A percentile compares a stretch with the other conserved stretches of the same genome.
phyloP scores from a whole-genome alignment of 73 alveolate genomes.

The Paramecium sexaurelia region DNA sequence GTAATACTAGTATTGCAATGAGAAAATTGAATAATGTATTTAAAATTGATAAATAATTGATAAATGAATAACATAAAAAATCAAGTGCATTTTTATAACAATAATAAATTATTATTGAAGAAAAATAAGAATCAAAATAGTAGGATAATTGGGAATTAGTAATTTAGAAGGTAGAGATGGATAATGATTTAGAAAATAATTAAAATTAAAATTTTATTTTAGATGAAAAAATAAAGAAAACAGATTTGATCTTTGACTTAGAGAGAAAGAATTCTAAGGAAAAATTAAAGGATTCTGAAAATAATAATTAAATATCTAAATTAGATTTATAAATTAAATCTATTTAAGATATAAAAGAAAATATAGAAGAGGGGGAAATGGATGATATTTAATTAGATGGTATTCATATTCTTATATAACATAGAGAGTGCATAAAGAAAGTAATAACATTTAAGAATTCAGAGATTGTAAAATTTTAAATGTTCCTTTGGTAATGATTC shows the following conservation, averaged over 20 bases:
- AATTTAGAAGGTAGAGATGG: neutral
- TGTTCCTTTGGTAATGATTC: conserved; percentile 33
- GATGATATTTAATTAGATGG: neutral
- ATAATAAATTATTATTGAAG: neutral
- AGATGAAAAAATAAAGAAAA: neutral
- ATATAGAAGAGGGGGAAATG: neutral
- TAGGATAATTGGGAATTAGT: conserved; percentile 23
- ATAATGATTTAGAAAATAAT: neutral
- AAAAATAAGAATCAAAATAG: neutral
- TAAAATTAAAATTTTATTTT: neutral
- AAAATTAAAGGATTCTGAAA: neutral
- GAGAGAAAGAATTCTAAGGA: neutral
- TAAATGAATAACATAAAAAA: neutral
- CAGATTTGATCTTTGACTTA: neutral
- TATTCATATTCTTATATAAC: neutral
- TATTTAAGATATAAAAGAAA: neutral
- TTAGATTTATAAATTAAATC: neutral
- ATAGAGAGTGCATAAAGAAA: conserved; percentile 7
- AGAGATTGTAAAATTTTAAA: conserved; percentile 4
- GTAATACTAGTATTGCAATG: conserved; percentile 15
- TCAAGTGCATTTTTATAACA: conserved; percentile 23
- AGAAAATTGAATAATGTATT: conserved; percentile 36
- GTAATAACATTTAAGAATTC: neutral
- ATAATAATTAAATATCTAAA: neutral
- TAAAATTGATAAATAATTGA: conserved; percentile 14